Evolutionary conservation across 2,329 filamentous ascomycete genomes (phyloP).

Genomic region (Penicillium sp.): DNA sequence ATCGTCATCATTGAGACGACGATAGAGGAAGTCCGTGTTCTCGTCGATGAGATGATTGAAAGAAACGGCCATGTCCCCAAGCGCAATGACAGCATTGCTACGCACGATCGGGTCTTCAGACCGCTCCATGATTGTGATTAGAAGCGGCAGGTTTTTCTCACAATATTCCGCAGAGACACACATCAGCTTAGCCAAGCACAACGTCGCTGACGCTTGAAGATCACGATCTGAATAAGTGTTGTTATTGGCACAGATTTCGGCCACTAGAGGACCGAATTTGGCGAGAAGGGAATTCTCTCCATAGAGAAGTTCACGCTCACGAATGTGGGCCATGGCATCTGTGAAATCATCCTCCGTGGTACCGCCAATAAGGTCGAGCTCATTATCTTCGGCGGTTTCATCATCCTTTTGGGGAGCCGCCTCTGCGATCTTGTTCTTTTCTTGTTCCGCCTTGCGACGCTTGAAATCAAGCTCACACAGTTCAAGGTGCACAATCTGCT

Average conservation of each 20-base stretch:
- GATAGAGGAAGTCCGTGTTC: constrained; percentile 96
- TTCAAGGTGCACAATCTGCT: constrained; percentile 97
- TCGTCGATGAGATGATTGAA: constrained; percentile 99
- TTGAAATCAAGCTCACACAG: constrained; percentile 98
- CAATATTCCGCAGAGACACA: constrained; percentile 96
- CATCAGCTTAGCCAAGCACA: constrained; percentile 97
- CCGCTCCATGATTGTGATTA: constrained; percentile 96
- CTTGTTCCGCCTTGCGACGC: constrained; percentile 64
- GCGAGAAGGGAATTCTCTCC: constrained; percentile 78
- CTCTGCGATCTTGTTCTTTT: constrained; percentile 44
- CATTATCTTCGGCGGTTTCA: constrained; percentile 66
- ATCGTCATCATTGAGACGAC: constrained; percentile 81
- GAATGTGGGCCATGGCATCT: constrained; percentile 76
- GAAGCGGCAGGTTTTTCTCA: constrained; percentile 80
- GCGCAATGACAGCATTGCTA: constrained; percentile 91
- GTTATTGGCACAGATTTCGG: constrained; percentile 92
- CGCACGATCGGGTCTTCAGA: constrained; percentile 87
- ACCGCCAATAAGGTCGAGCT: constrained; percentile 91
- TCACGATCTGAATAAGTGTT: constrained; percentile 84
- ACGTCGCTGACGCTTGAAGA: constrained; percentile 83
- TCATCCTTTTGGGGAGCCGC: constrained; percentile 46
- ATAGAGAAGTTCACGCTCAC: constrained; percentile 77
- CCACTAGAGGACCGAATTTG: constrained; percentile 83
- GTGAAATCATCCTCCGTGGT: constrained; percentile 94
- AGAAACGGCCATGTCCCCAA: constrained; percentile 98